Conservation (phyloP, 257 asterid genomes). For the Salvia rosmarinus region DNA sequence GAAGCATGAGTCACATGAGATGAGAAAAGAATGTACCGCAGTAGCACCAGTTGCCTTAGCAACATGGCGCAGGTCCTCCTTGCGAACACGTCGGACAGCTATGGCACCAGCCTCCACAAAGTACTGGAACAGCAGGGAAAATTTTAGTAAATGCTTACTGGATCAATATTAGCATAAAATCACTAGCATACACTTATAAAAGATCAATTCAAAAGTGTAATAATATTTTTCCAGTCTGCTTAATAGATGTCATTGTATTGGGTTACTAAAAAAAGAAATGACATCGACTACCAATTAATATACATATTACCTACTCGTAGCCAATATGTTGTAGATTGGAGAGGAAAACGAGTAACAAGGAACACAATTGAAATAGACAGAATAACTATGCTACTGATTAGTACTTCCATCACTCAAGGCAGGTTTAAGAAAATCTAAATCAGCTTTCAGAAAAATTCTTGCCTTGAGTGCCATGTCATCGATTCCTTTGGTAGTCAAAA, state of each 20-base stretch:
- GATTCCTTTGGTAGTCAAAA: slow-evolving; percentile 93
- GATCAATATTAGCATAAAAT: not conserved
- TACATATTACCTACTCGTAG: slow-evolving; percentile 6
- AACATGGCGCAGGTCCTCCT: slow-evolving; percentile 91
- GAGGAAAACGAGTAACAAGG: slow-evolving; percentile 2
- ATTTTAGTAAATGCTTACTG: not conserved
- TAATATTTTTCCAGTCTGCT: slow-evolving; percentile 2
- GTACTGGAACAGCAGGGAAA: slow-evolving; percentile 55
- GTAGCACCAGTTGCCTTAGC: slow-evolving; percentile 97
- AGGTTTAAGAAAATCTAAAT: not conserved
- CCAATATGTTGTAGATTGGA: not conserved
- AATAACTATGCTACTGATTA: not conserved
- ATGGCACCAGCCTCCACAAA: slow-evolving; percentile 95
- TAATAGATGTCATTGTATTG: not conserved
- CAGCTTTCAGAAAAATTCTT: slow-evolving; percentile 31
- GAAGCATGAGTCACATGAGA: slow-evolving; percentile 1
- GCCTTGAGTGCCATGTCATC: slow-evolving; percentile 99
- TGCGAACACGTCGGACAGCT: slow-evolving; percentile 93
- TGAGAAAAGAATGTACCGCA: slow-evolving; percentile 57
- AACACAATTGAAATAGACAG: not conserved
- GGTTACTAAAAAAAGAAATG: slow-evolving; percentile 7
- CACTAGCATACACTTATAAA: not conserved
- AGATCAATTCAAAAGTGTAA: not conserved
- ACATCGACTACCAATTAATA: slow-evolving; percentile 9
- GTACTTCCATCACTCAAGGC: slow-evolving; percentile 3